Conservation (phyloP, 1,139 yeast genomes). For the Sugiyamaella paludigena region DNA sequence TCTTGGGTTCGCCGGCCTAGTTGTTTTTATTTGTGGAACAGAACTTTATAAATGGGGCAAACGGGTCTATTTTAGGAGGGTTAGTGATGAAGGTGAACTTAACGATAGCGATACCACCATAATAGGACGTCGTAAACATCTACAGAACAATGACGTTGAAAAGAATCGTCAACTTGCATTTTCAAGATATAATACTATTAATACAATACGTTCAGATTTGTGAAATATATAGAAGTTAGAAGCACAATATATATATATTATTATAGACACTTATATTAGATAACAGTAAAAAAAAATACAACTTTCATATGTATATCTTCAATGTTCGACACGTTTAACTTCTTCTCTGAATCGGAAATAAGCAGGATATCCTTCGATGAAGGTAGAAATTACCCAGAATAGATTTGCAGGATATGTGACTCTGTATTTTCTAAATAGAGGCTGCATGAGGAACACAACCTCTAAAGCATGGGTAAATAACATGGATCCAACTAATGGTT, state of each 20-base stretch:
- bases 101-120: not conserved
- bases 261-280: not conserved
- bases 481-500: conserved; percentile 17
- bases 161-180: conserved; percentile 1
- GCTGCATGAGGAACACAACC: conserved; percentile 25
- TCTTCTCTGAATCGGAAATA: conserved; percentile 26
- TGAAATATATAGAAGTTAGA: conserved; percentile 29
- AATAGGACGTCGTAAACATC: not conserved
- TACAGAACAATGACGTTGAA: conserved; percentile 3
- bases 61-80: conserved; percentile 47
- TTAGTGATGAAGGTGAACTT: not conserved
- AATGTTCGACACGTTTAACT: conserved; percentile 7
- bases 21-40: conserved; percentile 57
- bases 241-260: not conserved
- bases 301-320: not conserved
- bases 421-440: conserved; percentile 35
- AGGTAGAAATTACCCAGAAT: conserved; percentile 30
- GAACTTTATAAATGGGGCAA: conserved; percentile 70
- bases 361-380: conserved; percentile 39
- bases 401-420: conserved; percentile 29
- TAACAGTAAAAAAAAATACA: not conserved
- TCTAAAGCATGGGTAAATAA: conserved; percentile 34
- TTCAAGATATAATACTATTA: conserved; percentile 5
- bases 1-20: conserved; percentile 61
- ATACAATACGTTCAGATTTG: conserved; percentile 41